phyloP scores from a whole-genome alignment of 192 early-diverging fungal species.

The Coemansia sp. region DNA sequence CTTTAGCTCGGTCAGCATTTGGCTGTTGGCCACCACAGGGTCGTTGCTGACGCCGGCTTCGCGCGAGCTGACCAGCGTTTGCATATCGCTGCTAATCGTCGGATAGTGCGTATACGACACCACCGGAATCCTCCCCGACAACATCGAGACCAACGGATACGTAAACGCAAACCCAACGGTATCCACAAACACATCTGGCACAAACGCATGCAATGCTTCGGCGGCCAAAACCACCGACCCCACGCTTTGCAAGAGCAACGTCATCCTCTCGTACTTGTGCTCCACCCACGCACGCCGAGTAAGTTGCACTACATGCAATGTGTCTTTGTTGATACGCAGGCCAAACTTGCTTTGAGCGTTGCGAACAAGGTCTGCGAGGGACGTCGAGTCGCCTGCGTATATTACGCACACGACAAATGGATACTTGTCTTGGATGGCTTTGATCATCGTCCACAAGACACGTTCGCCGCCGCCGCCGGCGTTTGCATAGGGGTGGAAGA shows the following conservation, averaged over 20 bases:
- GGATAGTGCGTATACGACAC: constrained; percentile 96
- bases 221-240: constrained; percentile 73
- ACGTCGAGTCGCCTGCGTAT: constrained; percentile 74
- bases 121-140: constrained; percentile 61
- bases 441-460: constrained; percentile 90
- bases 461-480: constrained; percentile 95
- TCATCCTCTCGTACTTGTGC: constrained; percentile 72
- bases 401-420: constrained; percentile 68
- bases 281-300: constrained; percentile 66
- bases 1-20: constrained; percentile 37
- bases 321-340: constrained; percentile 58
- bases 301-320: constrained; percentile 67
- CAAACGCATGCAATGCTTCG: constrained; percentile 67
- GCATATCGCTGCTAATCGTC: constrained; percentile 91
- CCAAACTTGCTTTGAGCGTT: constrained; percentile 63
- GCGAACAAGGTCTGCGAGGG: constrained; percentile 59
- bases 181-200: constrained; percentile 85
- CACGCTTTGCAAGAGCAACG: constrained; percentile 82
- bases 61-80: constrained; percentile 64
- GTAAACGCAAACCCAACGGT: constrained; percentile 96
- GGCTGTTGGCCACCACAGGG: constrained; percentile 55
- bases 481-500: constrained; percentile 96
- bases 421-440: constrained; percentile 72
- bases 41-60: constrained; percentile 68
- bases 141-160: constrained; percentile 70